These are phyloP conservation scores for Microbotryum saponariae DNA, from an alignment of 1,284 basidiomycete species.

Conservation along the genomic window DNA sequence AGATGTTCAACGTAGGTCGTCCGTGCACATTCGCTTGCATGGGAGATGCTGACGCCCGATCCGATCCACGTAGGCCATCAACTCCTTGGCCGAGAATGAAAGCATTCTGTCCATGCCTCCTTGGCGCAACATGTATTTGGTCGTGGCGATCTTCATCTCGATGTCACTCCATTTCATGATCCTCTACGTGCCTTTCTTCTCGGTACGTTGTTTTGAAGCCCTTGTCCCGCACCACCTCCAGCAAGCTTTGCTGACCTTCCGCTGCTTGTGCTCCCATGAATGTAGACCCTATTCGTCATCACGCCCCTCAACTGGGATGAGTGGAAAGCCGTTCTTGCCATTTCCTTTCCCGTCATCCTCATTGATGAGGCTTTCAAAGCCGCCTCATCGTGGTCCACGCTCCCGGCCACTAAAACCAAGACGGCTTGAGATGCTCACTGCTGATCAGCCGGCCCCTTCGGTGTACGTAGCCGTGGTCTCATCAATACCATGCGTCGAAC, in stretches of 20 bases:
- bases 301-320: slow-evolving; percentile 82
- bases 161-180: slow-evolving; percentile 91
- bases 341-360: slow-evolving; percentile 79
- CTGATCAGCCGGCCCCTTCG: too few species aligned
- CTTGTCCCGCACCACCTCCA: neutral
- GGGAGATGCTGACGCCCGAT: neutral
- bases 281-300: slow-evolving; percentile 78
- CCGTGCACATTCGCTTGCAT: neutral
- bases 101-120: slow-evolving; percentile 77
- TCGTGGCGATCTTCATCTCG: slow-evolving; percentile 74
- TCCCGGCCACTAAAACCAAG: slow-evolving; percentile 4
- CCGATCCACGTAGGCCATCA: slow-evolving; percentile 40
- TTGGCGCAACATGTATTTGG: slow-evolving; percentile 89
- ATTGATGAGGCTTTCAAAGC: slow-evolving; percentile 91
- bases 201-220: slow-evolving; percentile 49
- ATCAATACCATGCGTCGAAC: too few species aligned
- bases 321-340: slow-evolving; percentile 87
- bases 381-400: slow-evolving; percentile 42
- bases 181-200: slow-evolving; percentile 89
- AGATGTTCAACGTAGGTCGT: slow-evolving; percentile 87
- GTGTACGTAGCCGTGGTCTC: too few species aligned
- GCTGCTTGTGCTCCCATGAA: slow-evolving; percentile 1
- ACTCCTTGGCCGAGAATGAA: slow-evolving; percentile 97
- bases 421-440: neutral
- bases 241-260: neutral